These are phyloP conservation scores for Cercospora sp. DNA, from an alignment of 2,329 filamentous ascomycete genomes.

Conservation along the genomic window DNA sequence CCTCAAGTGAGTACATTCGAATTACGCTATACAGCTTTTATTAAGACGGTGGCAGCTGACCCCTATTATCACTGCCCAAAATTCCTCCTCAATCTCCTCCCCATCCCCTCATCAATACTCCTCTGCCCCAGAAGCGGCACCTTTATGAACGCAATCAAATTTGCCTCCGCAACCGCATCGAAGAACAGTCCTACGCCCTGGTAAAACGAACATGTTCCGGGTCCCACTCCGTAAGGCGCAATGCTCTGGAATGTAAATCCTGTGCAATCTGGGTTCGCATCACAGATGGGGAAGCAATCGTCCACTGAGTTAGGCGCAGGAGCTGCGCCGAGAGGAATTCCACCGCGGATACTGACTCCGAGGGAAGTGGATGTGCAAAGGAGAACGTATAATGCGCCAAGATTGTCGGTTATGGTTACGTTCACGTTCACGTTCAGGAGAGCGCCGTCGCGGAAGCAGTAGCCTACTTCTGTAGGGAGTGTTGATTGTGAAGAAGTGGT, in stretches of 20 bases:
- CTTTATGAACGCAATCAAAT: slow-evolving; percentile 10
- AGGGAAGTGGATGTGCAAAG: slow-evolving; percentile 6
- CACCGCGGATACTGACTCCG: background rate
- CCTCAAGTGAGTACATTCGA: too few relatives aligned
- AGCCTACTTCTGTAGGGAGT: background rate
- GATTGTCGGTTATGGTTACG: slow-evolving; percentile 11
- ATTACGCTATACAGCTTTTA: background rate
- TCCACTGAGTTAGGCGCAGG: slow-evolving; percentile 10
- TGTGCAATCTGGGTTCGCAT: slow-evolving; percentile 4
- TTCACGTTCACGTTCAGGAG: slow-evolving; percentile 8
- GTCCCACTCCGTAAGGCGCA: slow-evolving; percentile 3
- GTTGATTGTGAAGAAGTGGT: background rate
- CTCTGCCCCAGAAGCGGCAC: background rate
- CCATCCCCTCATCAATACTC: background rate
- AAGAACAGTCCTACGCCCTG: background rate
- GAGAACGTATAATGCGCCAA: slow-evolving; percentile 8
- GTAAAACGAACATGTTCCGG: slow-evolving; percentile 3
- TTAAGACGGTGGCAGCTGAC: too few relatives aligned
- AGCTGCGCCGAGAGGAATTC: background rate
- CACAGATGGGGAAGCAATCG: slow-evolving; percentile 9
- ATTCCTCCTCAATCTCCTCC: background rate
- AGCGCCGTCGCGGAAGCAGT: slow-evolving; percentile 11
- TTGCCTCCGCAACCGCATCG: background rate
- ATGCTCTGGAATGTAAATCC: slow-evolving; percentile 16
- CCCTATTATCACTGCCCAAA: too few relatives aligned